phyloP scores from a whole-genome alignment of 2,329 filamentous ascomycete genomes.

The Cladobotryum mycophilum region DNA sequence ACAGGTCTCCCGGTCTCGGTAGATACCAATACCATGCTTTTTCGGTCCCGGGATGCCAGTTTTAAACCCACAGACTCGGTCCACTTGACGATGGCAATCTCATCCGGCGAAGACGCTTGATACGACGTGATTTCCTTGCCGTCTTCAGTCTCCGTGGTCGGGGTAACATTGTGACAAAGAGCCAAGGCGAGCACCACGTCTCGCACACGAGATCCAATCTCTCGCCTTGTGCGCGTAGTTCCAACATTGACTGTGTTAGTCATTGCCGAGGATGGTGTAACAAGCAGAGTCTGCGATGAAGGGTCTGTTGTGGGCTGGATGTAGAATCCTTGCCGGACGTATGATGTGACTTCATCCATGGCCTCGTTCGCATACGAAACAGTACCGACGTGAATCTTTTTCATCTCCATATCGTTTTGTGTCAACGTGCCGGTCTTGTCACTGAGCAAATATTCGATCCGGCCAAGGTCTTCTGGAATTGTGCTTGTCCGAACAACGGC shows the following conservation, averaged over 20 bases:
- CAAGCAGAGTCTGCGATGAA: conserved; percentile 45
- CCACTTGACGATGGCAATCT: conserved; percentile 96
- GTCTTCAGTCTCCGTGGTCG: conserved; percentile 69
- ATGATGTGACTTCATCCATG: conserved; percentile 91
- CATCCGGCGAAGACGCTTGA: conserved; percentile 94
- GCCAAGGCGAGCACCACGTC: conserved; percentile 90
- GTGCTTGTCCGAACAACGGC: conserved; percentile 95
- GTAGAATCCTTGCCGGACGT: conserved; percentile 78
- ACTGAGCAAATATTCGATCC: conserved; percentile 92
- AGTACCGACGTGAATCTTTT: conserved; percentile 96
- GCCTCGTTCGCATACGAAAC: conserved; percentile 98
- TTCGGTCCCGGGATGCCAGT: conserved; percentile 77
- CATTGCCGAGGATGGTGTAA: conserved; percentile 70
- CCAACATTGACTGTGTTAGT: conserved; percentile 52
- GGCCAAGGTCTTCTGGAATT: conserved; percentile 90
- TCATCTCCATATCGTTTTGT: conserved; percentile 98
- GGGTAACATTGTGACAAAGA: conserved; percentile 95
- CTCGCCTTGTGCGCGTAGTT: conserved; percentile 77
- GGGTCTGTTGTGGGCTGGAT: conserved; percentile 40
- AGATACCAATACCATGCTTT: conserved; percentile 75
- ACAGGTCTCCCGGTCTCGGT: conserved; percentile 66
- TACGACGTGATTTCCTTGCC: conserved; percentile 76
- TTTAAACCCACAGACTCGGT: conserved; percentile 87
- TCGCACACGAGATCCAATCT: conserved; percentile 88
- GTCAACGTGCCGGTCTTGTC: conserved; percentile 98